These are phyloP conservation scores for Fusarium miscanthi DNA, from an alignment of 2,329 filamentous ascomycete species.

Conservation along the genomic window DNA sequence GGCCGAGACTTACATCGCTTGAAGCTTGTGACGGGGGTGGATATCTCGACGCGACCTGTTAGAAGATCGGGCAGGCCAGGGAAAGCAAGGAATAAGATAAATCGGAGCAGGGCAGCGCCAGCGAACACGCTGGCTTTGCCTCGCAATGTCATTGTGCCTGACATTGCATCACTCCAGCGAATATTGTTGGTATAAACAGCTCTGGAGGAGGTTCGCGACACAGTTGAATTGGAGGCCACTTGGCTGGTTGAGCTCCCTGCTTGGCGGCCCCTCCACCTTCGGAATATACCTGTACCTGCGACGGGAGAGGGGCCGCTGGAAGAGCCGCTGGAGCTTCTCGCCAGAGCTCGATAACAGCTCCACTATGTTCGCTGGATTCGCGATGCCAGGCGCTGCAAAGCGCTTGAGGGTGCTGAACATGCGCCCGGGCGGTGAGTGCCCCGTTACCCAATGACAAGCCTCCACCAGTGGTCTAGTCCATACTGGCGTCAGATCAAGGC, in stretches of 20 bases:
- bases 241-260: constrained; percentile 44
- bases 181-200: constrained; percentile 37
- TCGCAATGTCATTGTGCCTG: constrained; percentile 54
- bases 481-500: constrained; percentile 31
- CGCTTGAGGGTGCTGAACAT: constrained; percentile 15
- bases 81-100: constrained; percentile 83
- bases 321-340: constrained; percentile 30
- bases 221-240: constrained; percentile 44
- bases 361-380: constrained; percentile 29
- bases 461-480: not conserved
- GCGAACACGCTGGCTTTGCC: constrained; percentile 71
- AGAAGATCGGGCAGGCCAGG: constrained; percentile 86
- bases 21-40: constrained; percentile 97
- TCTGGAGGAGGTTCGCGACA: constrained; percentile 27
- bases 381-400: constrained; percentile 24
- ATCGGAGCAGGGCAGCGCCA: constrained; percentile 79
- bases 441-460: constrained; percentile 5
- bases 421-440: constrained; percentile 21
- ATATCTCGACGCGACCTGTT: constrained; percentile 93
- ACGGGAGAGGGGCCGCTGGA: constrained; percentile 39
- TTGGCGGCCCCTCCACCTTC: constrained; percentile 36
- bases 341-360: not conserved
- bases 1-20: constrained; percentile 78
- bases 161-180: constrained; percentile 50
- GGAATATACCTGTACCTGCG: constrained; percentile 7